Evolutionary conservation across 2,329 filamentous ascomycete species (phyloP), one percentile per base, ranked within the genome.

Genomic region (Diaporthe citri): DNA sequence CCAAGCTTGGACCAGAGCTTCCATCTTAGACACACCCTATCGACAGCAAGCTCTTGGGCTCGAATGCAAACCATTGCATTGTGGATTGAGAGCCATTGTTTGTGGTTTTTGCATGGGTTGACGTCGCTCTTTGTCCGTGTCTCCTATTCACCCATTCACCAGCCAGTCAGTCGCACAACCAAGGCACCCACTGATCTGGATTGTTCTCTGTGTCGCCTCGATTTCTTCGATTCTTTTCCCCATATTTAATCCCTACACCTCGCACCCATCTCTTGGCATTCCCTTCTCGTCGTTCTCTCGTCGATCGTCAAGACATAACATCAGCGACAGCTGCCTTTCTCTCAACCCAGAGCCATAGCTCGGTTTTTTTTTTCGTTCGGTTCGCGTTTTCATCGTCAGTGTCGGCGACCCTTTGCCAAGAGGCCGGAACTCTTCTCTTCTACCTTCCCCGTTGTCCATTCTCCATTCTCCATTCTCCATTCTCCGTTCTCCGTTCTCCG

Each of bases 1-100:
- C 64, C 64, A 67, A 67, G 43, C 64, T 25, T 25, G 8, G 46
- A 20, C n/a, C 13, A 41, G 46, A 39, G 64, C 46, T 28, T 52
- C 31, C 31, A 52, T 41, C 64, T 67, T 67, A 67, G 64, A 67
- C 64, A 67, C 62, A 52, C 64, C 46, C 46, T n/a, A 34, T 41
- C 62, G 31, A 64, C 60, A 17, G 34, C 46, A 17, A 67, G 62
- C 46, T 67, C 20, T 51, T 36, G 62, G 62, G 62, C 62, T 51
- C 31, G 43, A 15, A 20, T 36, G 62, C 62, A 52, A 39, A 64
- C 62, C 43, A 67, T 36, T 39, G 64, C 64, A 67, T 52, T 67
- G 64, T 52, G 46, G 17, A 41, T 67, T 20, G 46, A 36, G 31
- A 52, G 46, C 64, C 64, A 67, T 67, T 67, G 46, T 67, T 67